Evolutionary conservation across 805 yeast species (phyloP).

Genomic region (Starmerella stigmatis): DNA sequence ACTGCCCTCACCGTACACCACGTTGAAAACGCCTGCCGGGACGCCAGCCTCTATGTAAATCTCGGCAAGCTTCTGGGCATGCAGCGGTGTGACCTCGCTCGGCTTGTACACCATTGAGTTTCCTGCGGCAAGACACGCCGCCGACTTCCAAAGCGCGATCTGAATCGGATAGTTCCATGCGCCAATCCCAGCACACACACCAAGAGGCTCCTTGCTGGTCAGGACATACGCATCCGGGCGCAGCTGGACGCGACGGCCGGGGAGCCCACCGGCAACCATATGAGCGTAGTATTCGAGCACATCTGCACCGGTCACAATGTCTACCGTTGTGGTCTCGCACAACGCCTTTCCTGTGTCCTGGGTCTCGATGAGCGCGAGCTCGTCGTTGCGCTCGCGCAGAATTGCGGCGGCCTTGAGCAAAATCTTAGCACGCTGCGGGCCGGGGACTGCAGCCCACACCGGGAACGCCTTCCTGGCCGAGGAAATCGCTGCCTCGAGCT

Average conservation of each 20-base stretch:
- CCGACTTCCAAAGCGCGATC: conserved; percentile 68
- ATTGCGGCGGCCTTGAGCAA: conserved; percentile 60
- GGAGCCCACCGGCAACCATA: conserved; percentile 58
- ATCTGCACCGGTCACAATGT: conserved; percentile 44
- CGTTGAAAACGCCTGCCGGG: conserved; percentile 64
- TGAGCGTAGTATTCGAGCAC: conserved; percentile 53
- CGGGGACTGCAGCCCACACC: conserved; percentile 60
- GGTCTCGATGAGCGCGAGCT: conserved; percentile 61
- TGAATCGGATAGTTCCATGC: conserved; percentile 62
- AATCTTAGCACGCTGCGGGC: conserved; percentile 51
- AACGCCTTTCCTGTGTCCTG: conserved; percentile 85
- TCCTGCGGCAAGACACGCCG: conserved; percentile 73
- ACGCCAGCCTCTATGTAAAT: conserved; percentile 55
- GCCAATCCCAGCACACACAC: conserved; percentile 58
- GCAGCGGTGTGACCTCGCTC: conserved; percentile 63
- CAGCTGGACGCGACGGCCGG: conserved; percentile 49
- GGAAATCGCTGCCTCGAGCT: conserved; percentile 69
- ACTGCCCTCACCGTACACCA: conserved; percentile 57
- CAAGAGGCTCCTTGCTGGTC: conserved; percentile 54
- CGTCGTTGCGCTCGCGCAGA: conserved; percentile 57
- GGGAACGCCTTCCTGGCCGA: conserved; percentile 72
- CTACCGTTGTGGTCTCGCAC: conserved; percentile 33
- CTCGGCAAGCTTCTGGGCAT: conserved; percentile 48
- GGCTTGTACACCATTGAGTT: conserved; percentile 60
- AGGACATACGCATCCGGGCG: conserved; percentile 49